These are phyloP conservation scores for Neurospora intermedia DNA, from an alignment of 495 filamentous ascomycete species.

Conservation along the genomic window DNA sequence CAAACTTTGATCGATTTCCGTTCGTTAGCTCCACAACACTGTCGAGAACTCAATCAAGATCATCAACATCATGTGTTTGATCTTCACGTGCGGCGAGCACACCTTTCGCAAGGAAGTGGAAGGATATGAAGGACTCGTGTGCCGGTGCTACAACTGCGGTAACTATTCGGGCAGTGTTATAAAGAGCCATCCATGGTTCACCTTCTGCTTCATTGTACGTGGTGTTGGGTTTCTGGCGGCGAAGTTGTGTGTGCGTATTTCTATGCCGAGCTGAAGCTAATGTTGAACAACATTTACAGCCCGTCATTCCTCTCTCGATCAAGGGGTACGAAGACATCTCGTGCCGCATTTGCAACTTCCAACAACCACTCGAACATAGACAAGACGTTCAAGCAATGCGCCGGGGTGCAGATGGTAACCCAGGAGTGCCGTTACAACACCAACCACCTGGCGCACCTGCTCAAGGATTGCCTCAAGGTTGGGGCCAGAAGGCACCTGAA, in stretches of 20 bases:
- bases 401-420: conserved; percentile 27
- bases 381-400: conserved; percentile 39
- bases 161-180: conserved; percentile 41
- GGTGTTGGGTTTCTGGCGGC: neutral
- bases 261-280: neutral
- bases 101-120: conserved; percentile 44
- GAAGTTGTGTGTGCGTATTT: neutral
- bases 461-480: conserved; percentile 13
- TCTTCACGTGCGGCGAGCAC: conserved; percentile 49
- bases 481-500: conserved; percentile 16
- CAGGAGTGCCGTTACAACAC: conserved; percentile 35
- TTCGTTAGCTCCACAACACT: neutral
- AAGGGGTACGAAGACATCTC: conserved; percentile 44
- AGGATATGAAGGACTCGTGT: conserved; percentile 42
- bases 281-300: conserved; percentile 22
- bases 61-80: conserved; percentile 37
- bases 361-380: conserved; percentile 42
- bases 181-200: conserved; percentile 47
- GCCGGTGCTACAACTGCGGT: conserved; percentile 48
- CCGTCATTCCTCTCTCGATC: conserved; percentile 43
- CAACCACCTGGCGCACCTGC: conserved; percentile 11
- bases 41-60: neutral
- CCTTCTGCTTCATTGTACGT: conserved; percentile 46
- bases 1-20: neutral
- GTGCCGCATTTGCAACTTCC: conserved; percentile 45